Base-by-base conservation (phyloP, 2,329 filamentous ascomycete genomes). In the Clonostachys byssicola region DNA sequence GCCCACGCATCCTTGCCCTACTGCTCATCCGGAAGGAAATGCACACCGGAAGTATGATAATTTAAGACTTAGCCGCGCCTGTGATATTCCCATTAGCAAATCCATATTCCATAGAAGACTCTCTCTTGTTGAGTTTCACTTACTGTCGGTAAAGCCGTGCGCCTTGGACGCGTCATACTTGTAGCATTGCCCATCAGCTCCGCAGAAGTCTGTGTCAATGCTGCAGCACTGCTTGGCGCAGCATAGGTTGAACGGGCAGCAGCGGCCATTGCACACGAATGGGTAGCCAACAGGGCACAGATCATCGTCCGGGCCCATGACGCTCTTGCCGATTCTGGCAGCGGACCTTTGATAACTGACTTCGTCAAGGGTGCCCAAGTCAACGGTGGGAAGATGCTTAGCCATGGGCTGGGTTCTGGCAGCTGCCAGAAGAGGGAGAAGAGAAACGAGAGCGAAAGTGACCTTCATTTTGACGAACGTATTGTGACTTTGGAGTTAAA, bases 201-300 rank as follows among this genome's bases (percentile, higher is more conserved):
- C 23, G 36, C 45, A 43, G 18, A 42, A 43, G 14, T 47, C 38
- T 16, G 39, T 18, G 17, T 20, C 16, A 10, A 39, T 39, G 35
- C 34, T 16, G 18, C 40, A 43, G 45, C 45, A 47, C 34, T 47
- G 38, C 30, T 38, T 35, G n/a, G 17, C 42, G 40, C 40, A 47
- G 45, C 45, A 47, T 5, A 17, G 17, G 34, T 47, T 43, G 16
- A 42, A 43, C 23, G 14, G 16, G 23, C 45, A 47, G 45, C 39
- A 47, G 9, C 23, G 39, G 9, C 40, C 34, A 18, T 43, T 42
- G 38, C 45, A 42, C 16, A 47, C n/a, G 23, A 35, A 47, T 8
- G 39, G 45, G 30, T 43, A 43, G 12, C 40, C 30, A n/a, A 16
- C 33, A 9, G 45, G 45, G 45, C 40, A 47, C 9, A 39, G 14